Base-by-base conservation (phyloP, 306 rosid species). In the Echinosophora koreensis region DNA sequence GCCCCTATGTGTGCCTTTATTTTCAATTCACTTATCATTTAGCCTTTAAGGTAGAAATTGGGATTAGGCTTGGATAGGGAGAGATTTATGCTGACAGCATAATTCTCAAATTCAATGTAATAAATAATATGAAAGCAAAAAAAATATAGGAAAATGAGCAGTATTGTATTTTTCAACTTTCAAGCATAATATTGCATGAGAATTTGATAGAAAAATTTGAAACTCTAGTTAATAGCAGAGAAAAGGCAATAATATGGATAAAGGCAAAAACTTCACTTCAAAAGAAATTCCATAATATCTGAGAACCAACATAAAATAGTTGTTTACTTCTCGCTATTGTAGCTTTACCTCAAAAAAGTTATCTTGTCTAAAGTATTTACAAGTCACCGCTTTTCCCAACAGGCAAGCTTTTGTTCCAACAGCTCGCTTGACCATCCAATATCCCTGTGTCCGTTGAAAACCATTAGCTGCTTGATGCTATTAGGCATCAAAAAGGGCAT, bases 351-450 rank as follows among this genome's bases (percentile, higher is more conserved):
- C 99, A 51, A 95, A 83, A 85, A 92, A 95, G 32, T 95, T 95
- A 46, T 92, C 97, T 76, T 80, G 97, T 79, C 89, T 86, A 52
- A 86, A 84, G 77, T 88, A 92, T 80, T 88, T 95, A 90, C 99
- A 95, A 27, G 91, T 88, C 51, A 95, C 87, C 42, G 99, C 97
- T 89, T 95, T 95, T 27, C 97, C 99, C 79, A 95, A 55, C 27
- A 95, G 77, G 89, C 98, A 95, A 78, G 97, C 98, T 88, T 95
- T 95, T 71, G 98, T 90, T 87, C 98, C 98, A 12, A 95, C 99
- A 47, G 99, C 99, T 69, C 99, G 88, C 87, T 95, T 95, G 85
- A 95, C 97, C 97, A 95, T 92, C 99, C 97, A 95, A 83, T 95
- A 95, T 75, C 99, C 99, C 99, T 92, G 80, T 71, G 63, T 51